These are phyloP conservation scores for Calvatia gigantea DNA, from an alignment of 768 basidiomycete genomes.

Conservation along the genomic window DNA sequence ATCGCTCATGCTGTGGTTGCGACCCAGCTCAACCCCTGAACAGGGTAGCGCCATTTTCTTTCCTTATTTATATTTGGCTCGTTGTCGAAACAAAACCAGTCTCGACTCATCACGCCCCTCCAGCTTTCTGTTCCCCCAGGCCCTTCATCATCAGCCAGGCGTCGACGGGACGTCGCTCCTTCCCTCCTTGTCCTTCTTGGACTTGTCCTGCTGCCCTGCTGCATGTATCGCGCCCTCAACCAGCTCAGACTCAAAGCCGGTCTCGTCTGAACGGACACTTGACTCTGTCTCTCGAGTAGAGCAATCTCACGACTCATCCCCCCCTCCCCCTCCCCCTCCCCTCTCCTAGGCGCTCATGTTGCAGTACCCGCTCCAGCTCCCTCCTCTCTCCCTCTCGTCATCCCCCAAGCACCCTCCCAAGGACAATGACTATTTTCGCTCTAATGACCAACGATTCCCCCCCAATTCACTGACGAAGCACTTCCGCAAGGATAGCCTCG, in stretches of 20 bases:
- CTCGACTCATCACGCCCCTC: conserved; percentile 8
- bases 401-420: conserved; percentile 29
- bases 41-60: conserved; percentile 1
- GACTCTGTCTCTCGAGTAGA: conserved; percentile 23
- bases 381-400: conserved; percentile 35
- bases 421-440: conserved; percentile 35
- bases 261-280: conserved; percentile 46
- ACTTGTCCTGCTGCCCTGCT: conserved; percentile 15
- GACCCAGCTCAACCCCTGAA: conserved; percentile 1
- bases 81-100: conserved; percentile 7
- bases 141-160: conserved; percentile 17
- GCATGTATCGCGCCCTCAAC: conserved; percentile 30
- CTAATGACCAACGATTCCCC: conserved; percentile 35
- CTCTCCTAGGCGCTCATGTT: conserved; percentile 46
- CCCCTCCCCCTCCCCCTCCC: no score
- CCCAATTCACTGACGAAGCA: conserved; percentile 31
- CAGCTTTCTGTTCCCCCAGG: conserved; percentile 22
- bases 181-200: conserved; percentile 15
- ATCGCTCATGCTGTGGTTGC: not conserved
- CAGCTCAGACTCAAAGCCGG: conserved; percentile 52
- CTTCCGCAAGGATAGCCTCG: conserved; percentile 33
- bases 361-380: conserved; percentile 49
- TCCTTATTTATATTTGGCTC: conserved; percentile 8
- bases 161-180: conserved; percentile 24
- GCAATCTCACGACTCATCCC: conserved; percentile 18